A percentile compares a stretch with the other conserved stretches of the same genome.
phyloP scores from a whole-genome alignment of 2,329 filamentous ascomycete genomes.

The Elsinoe perseae region DNA sequence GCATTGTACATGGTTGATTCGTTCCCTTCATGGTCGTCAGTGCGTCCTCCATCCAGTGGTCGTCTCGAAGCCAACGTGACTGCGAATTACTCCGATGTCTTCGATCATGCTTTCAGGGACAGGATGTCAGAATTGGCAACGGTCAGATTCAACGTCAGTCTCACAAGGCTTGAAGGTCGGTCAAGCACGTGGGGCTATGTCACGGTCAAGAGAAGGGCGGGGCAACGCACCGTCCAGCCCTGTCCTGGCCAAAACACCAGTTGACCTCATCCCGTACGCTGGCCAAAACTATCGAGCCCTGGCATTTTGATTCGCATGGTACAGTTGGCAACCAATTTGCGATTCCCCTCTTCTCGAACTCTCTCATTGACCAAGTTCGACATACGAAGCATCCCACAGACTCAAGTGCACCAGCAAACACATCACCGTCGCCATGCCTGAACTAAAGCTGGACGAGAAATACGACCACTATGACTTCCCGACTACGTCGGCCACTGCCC shows the following conservation, averaged over 20 bases:
- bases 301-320: neutral
- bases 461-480: conserved; percentile 97
- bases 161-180: too few species aligned
- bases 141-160: neutral
- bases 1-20: neutral
- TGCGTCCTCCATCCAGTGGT: too few species aligned
- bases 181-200: neutral
- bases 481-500: conserved; percentile 60
- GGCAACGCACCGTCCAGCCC: conserved; percentile 1
- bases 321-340: neutral
- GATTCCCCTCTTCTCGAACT: neutral
- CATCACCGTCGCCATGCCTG: conserved; percentile 27
- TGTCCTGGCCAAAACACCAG: neutral
- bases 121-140: neutral
- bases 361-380: neutral
- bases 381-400: too few species aligned
- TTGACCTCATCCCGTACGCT: conserved; percentile 5
- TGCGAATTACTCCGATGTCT: too few species aligned
- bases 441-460: conserved; percentile 64
- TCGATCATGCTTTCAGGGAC: too few species aligned
- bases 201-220: neutral
- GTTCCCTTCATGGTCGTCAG: too few species aligned
- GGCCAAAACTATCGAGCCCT: conserved; percentile 2
- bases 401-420: too few species aligned
- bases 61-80: too few species aligned